Evolutionary conservation across 352 stramenopile species (phyloP).

Genomic region (Phytophthora lateralis): DNA sequence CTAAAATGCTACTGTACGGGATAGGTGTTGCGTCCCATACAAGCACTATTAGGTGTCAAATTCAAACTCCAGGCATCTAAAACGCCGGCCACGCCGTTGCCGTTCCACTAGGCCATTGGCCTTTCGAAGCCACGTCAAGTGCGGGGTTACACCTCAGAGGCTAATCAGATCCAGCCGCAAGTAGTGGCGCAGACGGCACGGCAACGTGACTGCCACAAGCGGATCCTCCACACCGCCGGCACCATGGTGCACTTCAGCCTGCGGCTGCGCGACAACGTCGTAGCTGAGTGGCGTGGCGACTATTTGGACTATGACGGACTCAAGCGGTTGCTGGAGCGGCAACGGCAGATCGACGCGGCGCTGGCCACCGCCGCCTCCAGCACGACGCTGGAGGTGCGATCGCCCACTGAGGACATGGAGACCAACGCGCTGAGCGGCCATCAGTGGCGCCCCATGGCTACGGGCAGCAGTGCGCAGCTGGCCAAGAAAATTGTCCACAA

Average conservation of each 20-base stretch:
- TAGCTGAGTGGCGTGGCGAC: conserved; percentile 86
- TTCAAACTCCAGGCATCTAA: neutral
- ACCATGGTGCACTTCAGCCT: conserved; percentile 81
- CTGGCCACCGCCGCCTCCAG: conserved; percentile 23
- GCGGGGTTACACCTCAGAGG: conserved; percentile 4
- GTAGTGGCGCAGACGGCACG: neutral
- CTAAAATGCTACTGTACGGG: conserved; percentile 3
- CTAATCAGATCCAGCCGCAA: conserved; percentile 15
- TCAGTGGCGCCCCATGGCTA: conserved; percentile 38
- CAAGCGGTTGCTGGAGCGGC: conserved; percentile 82
- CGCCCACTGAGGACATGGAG: conserved; percentile 29
- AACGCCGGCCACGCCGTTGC: neutral
- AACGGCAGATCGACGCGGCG: conserved; percentile 50
- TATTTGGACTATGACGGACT: conserved; percentile 92
- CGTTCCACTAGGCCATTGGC: conserved; percentile 7
- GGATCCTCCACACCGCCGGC: conserved; percentile 7
- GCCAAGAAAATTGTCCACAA: conserved; percentile 23
- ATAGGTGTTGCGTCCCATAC: neutral
- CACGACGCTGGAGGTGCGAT: conserved; percentile 19
- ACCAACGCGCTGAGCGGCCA: conserved; percentile 30
- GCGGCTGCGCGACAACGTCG: conserved; percentile 83
- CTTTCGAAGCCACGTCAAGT: conserved; percentile 15
- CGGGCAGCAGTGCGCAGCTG: conserved; percentile 25
- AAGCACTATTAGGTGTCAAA: conserved; percentile 7
- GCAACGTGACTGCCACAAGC: conserved; percentile 11